These are phyloP conservation scores for Protomyces arabidopsidicola DNA, from an alignment of 1,139 yeast genomes.

Conservation along the genomic window DNA sequence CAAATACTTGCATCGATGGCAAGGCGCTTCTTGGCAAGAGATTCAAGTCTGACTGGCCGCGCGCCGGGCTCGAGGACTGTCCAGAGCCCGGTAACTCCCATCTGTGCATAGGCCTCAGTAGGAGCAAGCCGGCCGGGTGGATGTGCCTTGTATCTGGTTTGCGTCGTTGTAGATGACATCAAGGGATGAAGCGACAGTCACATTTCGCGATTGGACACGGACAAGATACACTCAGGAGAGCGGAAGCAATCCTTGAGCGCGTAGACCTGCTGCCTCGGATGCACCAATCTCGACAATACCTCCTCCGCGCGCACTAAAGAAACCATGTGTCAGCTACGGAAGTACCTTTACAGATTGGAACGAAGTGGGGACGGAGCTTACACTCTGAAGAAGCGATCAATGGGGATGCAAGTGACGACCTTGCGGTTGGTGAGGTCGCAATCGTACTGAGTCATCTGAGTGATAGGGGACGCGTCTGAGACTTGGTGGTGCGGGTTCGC, in stretches of 20 bases:
- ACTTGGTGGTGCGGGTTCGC: slow-evolving; percentile 13
- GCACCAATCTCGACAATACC: slow-evolving; percentile 24
- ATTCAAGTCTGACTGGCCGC: slow-evolving; percentile 81
- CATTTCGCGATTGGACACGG: not conserved
- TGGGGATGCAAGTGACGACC: slow-evolving; percentile 18
- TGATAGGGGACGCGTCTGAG: slow-evolving; percentile 7
- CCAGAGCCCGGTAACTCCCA: slow-evolving; percentile 99
- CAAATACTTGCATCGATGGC: slow-evolving; percentile 99
- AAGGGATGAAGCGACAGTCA: not conserved
- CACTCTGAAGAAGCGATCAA: slow-evolving; percentile 25
- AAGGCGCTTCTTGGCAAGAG: slow-evolving; percentile 58
- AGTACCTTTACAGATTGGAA: not conserved
- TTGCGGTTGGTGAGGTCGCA: slow-evolving; percentile 13
- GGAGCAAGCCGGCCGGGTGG: not conserved
- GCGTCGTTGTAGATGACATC: not conserved
- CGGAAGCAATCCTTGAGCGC: not conserved
- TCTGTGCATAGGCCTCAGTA: slow-evolving; percentile 36
- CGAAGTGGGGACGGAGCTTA: not conserved
- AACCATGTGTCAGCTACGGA: not conserved
- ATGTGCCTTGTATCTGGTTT: not conserved
- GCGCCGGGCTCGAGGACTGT: slow-evolving; percentile 86
- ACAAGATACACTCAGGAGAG: not conserved
- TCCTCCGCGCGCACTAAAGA: slow-evolving; percentile 11
- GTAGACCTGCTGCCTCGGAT: not conserved
- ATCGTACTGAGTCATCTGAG: slow-evolving; percentile 24